Conservation (phyloP, 495 filamentous ascomycete species). For the Bacidia rubella region DNA sequence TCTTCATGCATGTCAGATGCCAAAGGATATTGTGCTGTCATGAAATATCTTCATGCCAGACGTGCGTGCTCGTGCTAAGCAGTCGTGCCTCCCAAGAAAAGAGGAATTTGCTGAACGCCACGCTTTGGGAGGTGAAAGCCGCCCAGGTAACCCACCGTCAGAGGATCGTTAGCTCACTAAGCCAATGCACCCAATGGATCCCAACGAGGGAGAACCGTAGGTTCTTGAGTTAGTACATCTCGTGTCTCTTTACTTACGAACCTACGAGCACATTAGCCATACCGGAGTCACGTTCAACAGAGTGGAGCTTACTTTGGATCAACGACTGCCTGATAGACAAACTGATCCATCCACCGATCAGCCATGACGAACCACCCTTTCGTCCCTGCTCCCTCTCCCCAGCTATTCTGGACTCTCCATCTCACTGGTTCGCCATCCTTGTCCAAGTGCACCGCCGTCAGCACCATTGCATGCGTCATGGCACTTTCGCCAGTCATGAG, state of each 20-base stretch:
- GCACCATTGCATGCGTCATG: conserved; percentile 88
- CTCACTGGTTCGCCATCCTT: conserved; percentile 47
- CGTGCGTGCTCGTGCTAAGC: too few relatives aligned
- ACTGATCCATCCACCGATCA: conserved; percentile 79
- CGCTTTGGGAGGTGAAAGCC: neutral
- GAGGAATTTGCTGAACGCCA: too few relatives aligned
- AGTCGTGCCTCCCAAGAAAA: too few relatives aligned
- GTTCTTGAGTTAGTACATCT: conserved; percentile 53
- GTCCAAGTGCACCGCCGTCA: conserved; percentile 69
- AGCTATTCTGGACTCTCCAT: conserved; percentile 79
- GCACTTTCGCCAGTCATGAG: conserved; percentile 55
- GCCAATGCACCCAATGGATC: conserved; percentile 82
- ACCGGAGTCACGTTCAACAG: neutral
- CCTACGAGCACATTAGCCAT: neutral
- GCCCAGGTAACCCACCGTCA: neutral
- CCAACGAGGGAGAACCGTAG: conserved; percentile 64
- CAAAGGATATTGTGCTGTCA: neutral
- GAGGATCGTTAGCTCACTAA: conserved; percentile 25
- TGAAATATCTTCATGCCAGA: neutral
- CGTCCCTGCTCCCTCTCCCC: conserved; percentile 52
- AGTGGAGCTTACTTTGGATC: conserved; percentile 36
- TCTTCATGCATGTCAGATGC: too few relatives aligned
- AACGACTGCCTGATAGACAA: conserved; percentile 76
- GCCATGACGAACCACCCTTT: conserved; percentile 81
- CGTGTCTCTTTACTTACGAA: conserved; percentile 51